Conservation (phyloP, 2,329 filamentous ascomycete species). For the Aspergillus uvarum region DNA sequence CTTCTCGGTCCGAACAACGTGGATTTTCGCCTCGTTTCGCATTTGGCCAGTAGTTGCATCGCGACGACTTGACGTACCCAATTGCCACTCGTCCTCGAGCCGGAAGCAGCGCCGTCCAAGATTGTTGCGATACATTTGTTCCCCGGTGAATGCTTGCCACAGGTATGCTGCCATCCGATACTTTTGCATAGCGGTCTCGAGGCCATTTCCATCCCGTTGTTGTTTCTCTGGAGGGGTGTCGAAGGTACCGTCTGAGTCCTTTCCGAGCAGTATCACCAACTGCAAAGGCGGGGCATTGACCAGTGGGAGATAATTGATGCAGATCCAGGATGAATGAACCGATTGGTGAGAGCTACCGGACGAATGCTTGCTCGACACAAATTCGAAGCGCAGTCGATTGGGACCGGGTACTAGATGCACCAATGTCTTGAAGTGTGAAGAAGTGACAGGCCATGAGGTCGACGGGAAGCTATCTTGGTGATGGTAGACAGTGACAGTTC, state of each 20-base stretch:
- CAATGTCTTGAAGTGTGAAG: conserved; percentile 88
- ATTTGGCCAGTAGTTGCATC: conserved; percentile 71
- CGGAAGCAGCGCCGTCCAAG: conserved; percentile 83
- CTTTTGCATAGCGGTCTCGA: conserved; percentile 80
- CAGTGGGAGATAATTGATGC: conserved; percentile 81
- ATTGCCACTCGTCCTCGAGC: conserved; percentile 93
- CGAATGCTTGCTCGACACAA: conserved; percentile 76
- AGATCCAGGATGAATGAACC: conserved; percentile 76
- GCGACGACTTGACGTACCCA: conserved; percentile 72
- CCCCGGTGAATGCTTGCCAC: conserved; percentile 95
- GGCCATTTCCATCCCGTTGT: conserved; percentile 75
- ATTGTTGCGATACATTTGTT: conserved; percentile 90
- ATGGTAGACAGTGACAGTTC: conserved; percentile 74
- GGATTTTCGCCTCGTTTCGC: conserved; percentile 87
- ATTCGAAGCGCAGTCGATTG: conserved; percentile 86
- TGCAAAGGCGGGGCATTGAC: conserved; percentile 80
- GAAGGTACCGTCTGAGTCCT: conserved; percentile 82
- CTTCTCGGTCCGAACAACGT: conserved; percentile 78
- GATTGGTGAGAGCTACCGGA: conserved; percentile 61
- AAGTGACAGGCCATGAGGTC: conserved; percentile 80
- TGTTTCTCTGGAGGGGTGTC: conserved; percentile 75
- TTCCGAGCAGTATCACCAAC: conserved; percentile 80
- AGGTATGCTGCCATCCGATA: conserved; percentile 94
- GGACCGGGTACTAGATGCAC: conserved; percentile 88
- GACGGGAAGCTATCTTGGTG: conserved; percentile 83